phyloP scores from a whole-genome alignment of 352 stramenopile genomes.

The Globisporangium camurandrum region DNA sequence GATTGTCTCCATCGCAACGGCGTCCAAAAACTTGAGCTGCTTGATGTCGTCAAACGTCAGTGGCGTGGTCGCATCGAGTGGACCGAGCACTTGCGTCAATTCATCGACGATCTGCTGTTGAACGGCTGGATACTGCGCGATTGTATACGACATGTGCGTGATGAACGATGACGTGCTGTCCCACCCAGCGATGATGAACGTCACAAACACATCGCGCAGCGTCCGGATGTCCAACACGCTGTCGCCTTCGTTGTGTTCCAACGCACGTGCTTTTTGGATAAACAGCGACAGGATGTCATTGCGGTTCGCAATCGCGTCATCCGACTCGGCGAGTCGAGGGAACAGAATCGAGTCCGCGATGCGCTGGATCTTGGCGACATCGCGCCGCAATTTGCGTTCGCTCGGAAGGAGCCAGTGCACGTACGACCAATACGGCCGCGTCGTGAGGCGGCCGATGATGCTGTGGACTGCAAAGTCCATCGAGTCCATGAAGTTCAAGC shows the following conservation, averaged over 20 bases:
- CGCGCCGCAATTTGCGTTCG: conserved; percentile 29
- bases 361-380: conserved; percentile 17
- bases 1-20: conserved; percentile 56
- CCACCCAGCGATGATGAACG: conserved; percentile 55
- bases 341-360: conserved; percentile 47
- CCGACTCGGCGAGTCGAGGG: conserved; percentile 25
- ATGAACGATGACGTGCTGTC: conserved; percentile 71
- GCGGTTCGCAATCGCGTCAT: conserved; percentile 18
- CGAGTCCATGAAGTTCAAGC: conserved; percentile 31
- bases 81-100: conserved; percentile 8
- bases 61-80: not conserved
- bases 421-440: conserved; percentile 61
- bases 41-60: conserved; percentile 53
- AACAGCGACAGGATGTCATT: conserved; percentile 49
- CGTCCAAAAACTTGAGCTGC: conserved; percentile 52
- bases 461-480: conserved; percentile 57
- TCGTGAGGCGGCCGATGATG: conserved; percentile 45
- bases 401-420: conserved; percentile 53
- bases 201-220: not conserved
- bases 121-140: conserved; percentile 45
- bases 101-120: conserved; percentile 49
- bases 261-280: conserved; percentile 42
- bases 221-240: not conserved
- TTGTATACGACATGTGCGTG: conserved; percentile 66
- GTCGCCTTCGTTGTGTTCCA: not conserved